phyloP scores from a whole-genome alignment of 169 alveolate genomes.

The Perkinsus olseni region DNA sequence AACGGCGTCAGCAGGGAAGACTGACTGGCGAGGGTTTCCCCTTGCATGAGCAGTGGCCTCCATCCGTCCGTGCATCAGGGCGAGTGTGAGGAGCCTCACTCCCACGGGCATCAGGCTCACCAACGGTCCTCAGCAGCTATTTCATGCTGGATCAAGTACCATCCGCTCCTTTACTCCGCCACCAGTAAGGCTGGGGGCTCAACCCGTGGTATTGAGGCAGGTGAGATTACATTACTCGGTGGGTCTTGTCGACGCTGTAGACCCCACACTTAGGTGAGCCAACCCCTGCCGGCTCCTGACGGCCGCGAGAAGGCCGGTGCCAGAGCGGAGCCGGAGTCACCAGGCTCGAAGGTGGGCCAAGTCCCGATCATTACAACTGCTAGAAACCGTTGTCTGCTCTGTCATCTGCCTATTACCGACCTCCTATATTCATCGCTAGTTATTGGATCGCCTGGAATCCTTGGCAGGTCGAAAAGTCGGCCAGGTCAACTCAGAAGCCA shows the following conservation, averaged over 20 bases:
- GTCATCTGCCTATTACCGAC: no score
- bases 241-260: no score
- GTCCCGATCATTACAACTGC: no score
- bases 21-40: no score
- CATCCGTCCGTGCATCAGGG: neutral
- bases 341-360: neutral
- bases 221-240: neutral
- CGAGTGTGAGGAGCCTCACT: neutral
- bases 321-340: neutral
- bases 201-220: neutral
- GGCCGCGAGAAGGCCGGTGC: neutral
- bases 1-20: no score
- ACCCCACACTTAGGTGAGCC: neutral
- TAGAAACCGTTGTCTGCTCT: no score
- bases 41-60: no score
- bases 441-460: no score
- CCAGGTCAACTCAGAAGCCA: neutral
- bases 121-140: neutral
- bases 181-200: neutral
- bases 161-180: neutral
- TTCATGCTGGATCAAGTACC: neutral
- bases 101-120: neutral
- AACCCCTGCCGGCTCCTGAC: neutral
- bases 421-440: no score
- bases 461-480: neutral